Evolutionary conservation across 208 protist species (phyloP).

Genomic region (Acanthamoeba polyphaga): DNA sequence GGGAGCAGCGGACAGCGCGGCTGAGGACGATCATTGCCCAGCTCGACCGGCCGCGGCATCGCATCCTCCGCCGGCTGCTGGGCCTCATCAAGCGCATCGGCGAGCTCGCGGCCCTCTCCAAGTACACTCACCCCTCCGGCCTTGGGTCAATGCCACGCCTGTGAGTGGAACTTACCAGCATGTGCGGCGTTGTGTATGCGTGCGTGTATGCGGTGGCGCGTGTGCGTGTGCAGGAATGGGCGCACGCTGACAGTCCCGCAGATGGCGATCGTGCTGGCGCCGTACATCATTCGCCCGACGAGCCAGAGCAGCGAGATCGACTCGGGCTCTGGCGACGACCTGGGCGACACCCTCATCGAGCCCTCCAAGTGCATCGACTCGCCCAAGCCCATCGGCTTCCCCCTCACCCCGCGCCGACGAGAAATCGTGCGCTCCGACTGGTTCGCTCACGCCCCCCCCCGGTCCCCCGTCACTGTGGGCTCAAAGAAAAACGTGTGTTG

Average conservation of each 20-base stretch:
- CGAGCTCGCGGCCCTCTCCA: background rate
- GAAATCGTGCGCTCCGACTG: constrained; percentile 46
- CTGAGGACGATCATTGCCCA: background rate
- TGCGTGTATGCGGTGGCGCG: background rate
- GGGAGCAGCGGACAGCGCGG: background rate
- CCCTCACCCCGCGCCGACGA: constrained; percentile 13
- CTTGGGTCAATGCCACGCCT: too few relatives aligned
- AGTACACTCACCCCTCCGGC: too few relatives aligned
- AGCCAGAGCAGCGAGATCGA: background rate
- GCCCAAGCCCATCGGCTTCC: constrained; percentile 59
- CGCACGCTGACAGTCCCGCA: background rate
- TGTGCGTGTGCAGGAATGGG: constrained; percentile 2
- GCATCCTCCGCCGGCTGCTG: constrained; percentile 26
- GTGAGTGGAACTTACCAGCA: background rate
- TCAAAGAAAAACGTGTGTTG: background rate
- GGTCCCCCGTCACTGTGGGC: background rate
- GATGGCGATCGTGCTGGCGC: constrained; percentile 45
- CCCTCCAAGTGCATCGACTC: constrained; percentile 64
- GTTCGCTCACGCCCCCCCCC: background rate
- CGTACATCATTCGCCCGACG: constrained; percentile 34
- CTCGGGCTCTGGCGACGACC: background rate
- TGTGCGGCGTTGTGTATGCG: background rate
- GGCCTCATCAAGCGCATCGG: constrained; percentile 56
- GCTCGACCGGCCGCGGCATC: constrained; percentile 21
- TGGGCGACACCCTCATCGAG: background rate